Percentiles rank a stretch among this genome's conserved stretches.
Evolutionary conservation across 2,329 filamentous ascomycete species (phyloP).

Genomic region (Fusarium piperis): DNA sequence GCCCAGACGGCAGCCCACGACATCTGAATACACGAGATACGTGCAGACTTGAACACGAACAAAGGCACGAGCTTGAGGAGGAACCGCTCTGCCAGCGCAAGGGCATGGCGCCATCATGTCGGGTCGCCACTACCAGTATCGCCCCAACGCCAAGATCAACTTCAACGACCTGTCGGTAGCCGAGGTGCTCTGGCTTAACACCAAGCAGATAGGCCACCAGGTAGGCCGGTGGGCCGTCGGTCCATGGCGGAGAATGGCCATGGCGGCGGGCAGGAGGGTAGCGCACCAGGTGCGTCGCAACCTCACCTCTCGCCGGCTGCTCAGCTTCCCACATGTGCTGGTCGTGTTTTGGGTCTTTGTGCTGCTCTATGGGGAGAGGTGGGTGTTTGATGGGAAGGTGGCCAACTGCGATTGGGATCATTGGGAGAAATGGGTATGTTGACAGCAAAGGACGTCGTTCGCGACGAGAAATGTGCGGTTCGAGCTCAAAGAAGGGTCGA

Average conservation of each 20-base stretch:
- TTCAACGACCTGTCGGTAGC: slow-evolving; percentile 33
- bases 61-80: neutral
- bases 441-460: neutral
- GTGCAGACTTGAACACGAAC: neutral
- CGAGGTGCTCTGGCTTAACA: slow-evolving; percentile 35
- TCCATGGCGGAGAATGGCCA: slow-evolving; percentile 51
- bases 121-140: slow-evolving; percentile 33
- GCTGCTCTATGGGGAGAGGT: slow-evolving; percentile 86
- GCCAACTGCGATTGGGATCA: slow-evolving; percentile 80
- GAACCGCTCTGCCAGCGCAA: neutral
- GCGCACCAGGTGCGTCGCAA: slow-evolving; percentile 51
- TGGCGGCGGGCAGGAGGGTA: slow-evolving; percentile 43
- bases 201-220: slow-evolving; percentile 41
- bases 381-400: slow-evolving; percentile 77
- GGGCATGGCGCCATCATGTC: slow-evolving; percentile 48
- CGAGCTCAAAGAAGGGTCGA: neutral
- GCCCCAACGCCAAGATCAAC: slow-evolving; percentile 23
- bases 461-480: neutral
- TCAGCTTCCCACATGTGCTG: slow-evolving; percentile 74
- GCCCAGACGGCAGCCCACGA: neutral
- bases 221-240: slow-evolving; percentile 55
- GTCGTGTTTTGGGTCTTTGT: slow-evolving; percentile 79
- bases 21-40: neutral
- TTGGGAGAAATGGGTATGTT: slow-evolving; percentile 91
- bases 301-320: slow-evolving; percentile 59